These are phyloP conservation scores for Beauveria medogensis DNA, from an alignment of 2,329 filamentous ascomycete genomes.

Conservation along the genomic window DNA sequence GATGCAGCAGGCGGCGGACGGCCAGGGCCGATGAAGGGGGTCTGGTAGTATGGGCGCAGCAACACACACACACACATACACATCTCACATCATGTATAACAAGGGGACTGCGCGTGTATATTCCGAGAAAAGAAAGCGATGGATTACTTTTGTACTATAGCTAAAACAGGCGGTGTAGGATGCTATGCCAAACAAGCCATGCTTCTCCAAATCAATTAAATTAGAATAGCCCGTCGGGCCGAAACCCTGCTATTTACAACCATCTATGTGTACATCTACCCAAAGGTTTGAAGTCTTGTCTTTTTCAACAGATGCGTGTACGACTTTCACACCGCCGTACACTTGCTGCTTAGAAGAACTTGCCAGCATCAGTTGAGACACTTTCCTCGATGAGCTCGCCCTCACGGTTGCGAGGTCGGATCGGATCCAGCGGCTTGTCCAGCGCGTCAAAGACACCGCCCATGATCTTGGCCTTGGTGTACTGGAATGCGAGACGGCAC, in stretches of 20 bases:
- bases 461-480: constrained; percentile 44
- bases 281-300: background rate
- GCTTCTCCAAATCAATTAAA: constrained; percentile 17
- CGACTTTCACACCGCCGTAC: background rate
- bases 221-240: background rate
- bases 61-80: background rate
- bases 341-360: constrained; percentile 40
- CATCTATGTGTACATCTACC: background rate
- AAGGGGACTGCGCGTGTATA: constrained; percentile 9
- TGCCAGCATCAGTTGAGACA: constrained; percentile 34
- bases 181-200: constrained; percentile 1
- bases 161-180: background rate
- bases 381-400: constrained; percentile 21
- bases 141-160: constrained; percentile 22
- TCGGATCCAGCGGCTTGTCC: constrained; percentile 40
- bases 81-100: constrained; percentile 4
- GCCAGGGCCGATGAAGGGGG: background rate
- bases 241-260: constrained; percentile 3
- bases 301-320: background rate
- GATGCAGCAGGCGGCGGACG: background rate
- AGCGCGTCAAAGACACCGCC: constrained; percentile 59
- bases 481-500: constrained; percentile 53
- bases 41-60: background rate
- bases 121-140: constrained; percentile 17
- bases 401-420: constrained; percentile 20